Conservation (phyloP, 2,329 filamentous ascomycete genomes). For the Neopestalotiopsis clavispora region DNA sequence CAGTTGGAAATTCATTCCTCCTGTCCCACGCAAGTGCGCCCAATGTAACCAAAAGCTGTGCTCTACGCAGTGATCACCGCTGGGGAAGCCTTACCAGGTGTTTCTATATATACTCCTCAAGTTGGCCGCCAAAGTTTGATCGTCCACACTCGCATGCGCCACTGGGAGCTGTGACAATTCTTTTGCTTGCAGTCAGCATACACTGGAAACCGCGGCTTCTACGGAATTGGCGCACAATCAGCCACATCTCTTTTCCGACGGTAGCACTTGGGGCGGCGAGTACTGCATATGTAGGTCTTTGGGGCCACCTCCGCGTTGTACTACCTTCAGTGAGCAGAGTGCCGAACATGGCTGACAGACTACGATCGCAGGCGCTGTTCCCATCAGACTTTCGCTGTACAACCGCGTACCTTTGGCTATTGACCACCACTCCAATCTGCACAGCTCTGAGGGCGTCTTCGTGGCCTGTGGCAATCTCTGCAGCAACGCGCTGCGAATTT, state of each 20-base stretch:
- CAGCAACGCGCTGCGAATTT: too few relatives aligned
- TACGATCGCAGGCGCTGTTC: not conserved
- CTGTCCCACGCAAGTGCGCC: not conserved
- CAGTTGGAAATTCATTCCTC: not conserved
- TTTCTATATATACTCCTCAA: not conserved
- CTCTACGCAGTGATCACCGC: not conserved
- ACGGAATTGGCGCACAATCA: not conserved
- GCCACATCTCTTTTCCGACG: not conserved
- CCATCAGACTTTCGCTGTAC: too few relatives aligned
- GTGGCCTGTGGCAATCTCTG: too few relatives aligned
- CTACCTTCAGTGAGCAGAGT: not conserved
- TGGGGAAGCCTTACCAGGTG: not conserved
- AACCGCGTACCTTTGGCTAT: too few relatives aligned
- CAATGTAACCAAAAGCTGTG: not conserved
- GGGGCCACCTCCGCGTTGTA: not conserved
- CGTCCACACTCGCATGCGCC: not conserved
- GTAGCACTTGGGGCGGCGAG: not conserved
- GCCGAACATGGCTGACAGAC: not conserved
- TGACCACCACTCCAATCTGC: too few relatives aligned
- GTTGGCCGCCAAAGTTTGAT: not conserved
- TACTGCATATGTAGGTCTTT: not conserved
- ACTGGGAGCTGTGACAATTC: not conserved
- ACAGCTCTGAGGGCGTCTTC: too few relatives aligned
- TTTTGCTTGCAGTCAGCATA: not conserved
- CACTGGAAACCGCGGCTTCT: not conserved